Evolutionary conservation across 805 yeast genomes (phyloP).

Genomic region (Saccharomycopsis fodiens): DNA sequence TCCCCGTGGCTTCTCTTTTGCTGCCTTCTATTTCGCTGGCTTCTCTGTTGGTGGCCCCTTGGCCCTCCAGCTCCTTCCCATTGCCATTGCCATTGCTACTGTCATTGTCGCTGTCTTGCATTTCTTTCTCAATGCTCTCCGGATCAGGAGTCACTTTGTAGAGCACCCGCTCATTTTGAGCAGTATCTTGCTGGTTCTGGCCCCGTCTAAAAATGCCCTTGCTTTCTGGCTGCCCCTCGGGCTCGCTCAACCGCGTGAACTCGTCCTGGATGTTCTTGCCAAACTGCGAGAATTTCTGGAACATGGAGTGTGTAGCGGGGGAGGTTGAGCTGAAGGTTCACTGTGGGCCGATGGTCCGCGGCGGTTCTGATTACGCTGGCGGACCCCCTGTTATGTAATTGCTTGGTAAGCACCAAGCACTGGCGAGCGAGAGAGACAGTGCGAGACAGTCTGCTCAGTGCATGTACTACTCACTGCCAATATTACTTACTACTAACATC

Average conservation of each 20-base stretch:
- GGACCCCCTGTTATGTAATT: too few relatives aligned
- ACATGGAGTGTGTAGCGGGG: too few relatives aligned
- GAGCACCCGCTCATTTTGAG: slow-evolving; percentile 27
- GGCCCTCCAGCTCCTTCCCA: slow-evolving; percentile 16
- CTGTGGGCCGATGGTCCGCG: too few relatives aligned
- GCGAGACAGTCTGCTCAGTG: too few relatives aligned
- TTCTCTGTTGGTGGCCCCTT: slow-evolving; percentile 20
- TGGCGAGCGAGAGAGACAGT: too few relatives aligned
- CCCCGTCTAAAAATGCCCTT: background rate
- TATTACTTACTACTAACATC: too few relatives aligned
- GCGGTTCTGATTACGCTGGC: too few relatives aligned
- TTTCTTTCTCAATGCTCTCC: slow-evolving; percentile 35
- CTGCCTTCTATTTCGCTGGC: slow-evolving; percentile 6
- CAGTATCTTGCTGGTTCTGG: background rate
- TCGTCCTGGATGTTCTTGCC: slow-evolving; percentile 61
- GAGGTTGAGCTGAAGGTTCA: too few relatives aligned
- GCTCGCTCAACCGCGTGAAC: slow-evolving; percentile 32
- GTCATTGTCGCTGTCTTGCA: slow-evolving; percentile 37
- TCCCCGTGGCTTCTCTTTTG: slow-evolving; percentile 1
- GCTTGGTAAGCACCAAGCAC: too few relatives aligned
- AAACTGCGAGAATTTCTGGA: slow-evolving; percentile 34
- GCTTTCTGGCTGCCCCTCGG: background rate
- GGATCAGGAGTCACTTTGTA: slow-evolving; percentile 41
- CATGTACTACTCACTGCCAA: too few relatives aligned
- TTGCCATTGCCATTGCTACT: too few relatives aligned